Conservation (phyloP, 2,329 filamentous ascomycete genomes). For the Paecilomyces sp. region DNA sequence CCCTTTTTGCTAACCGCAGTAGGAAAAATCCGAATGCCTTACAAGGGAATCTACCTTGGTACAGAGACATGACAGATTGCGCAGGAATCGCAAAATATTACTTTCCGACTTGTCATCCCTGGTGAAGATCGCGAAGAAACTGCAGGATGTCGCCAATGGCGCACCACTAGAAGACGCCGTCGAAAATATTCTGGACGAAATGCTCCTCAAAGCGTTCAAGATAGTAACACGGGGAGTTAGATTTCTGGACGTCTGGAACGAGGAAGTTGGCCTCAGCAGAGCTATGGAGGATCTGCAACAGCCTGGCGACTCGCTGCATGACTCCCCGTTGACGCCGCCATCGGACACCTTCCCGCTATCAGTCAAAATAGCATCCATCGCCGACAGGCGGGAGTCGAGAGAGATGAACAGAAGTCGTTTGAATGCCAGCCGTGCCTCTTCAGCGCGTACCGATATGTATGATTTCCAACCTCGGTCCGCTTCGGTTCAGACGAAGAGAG, state of each 20-base stretch:
- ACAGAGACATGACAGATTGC: constrained; percentile 65
- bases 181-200: constrained; percentile 69
- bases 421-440: constrained; percentile 17
- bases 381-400: constrained; percentile 25
- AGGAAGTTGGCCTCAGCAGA: constrained; percentile 39
- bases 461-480: constrained; percentile 22
- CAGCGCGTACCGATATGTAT: constrained; percentile 16
- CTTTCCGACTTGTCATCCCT: constrained; percentile 83
- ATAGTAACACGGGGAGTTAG: constrained; percentile 86
- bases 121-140: constrained; percentile 78
- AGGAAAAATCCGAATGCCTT: constrained; percentile 85
- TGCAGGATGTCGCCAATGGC: constrained; percentile 66
- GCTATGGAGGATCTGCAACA: constrained; percentile 32
- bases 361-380: constrained; percentile 16
- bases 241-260: constrained; percentile 80
- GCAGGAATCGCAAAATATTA: constrained; percentile 76
- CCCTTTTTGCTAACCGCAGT: constrained; percentile 14
- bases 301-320: constrained; percentile 16
- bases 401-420: constrained; percentile 25
- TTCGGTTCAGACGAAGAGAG: constrained; percentile 38
- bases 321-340: constrained; percentile 28
- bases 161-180: constrained; percentile 31
- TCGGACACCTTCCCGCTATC: constrained; percentile 29
- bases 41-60: constrained; percentile 73
- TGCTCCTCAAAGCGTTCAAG: constrained; percentile 88